phyloP scores from a whole-genome alignment of 2,329 filamentous ascomycete genomes.

The Phaeosphaeriaceae sp. region DNA sequence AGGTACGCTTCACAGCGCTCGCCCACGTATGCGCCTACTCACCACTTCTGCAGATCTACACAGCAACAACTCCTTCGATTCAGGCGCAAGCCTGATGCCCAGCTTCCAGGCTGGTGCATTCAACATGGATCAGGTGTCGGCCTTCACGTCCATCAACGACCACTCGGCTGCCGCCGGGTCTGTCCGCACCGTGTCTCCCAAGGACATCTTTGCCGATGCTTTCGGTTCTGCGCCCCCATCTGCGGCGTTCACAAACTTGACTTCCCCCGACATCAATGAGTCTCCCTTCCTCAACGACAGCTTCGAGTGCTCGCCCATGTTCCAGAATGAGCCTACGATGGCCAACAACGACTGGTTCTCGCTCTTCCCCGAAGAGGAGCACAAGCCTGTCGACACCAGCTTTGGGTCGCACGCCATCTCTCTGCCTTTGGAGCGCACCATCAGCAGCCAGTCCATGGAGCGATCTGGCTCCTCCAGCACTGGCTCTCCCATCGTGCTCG shows the following conservation, averaged over 20 bases:
- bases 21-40: constrained; percentile 29
- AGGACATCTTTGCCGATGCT: constrained; percentile 76
- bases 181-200: constrained; percentile 76
- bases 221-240: constrained; percentile 82
- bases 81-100: constrained; percentile 56
- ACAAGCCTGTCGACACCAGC: constrained; percentile 32
- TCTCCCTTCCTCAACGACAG: constrained; percentile 75
- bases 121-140: constrained; percentile 38
- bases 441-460: constrained; percentile 47
- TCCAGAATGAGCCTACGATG: constrained; percentile 65
- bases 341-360: constrained; percentile 70
- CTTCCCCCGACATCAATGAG: constrained; percentile 79
- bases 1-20: constrained; percentile 39
- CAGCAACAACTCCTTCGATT: constrained; percentile 52
- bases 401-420: constrained; percentile 31
- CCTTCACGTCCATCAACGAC: constrained; percentile 57
- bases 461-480: constrained; percentile 44
- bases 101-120: constrained; percentile 47
- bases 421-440: constrained; percentile 51
- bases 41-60: constrained; percentile 44
- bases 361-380: constrained; percentile 68
- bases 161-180: constrained; percentile 46
- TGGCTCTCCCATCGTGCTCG: constrained; percentile 46
- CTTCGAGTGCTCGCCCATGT: constrained; percentile 81
- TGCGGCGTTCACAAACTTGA: constrained; percentile 80